Conservation (phyloP, 805 yeast species). For the Nakazawaea holstii region DNA sequence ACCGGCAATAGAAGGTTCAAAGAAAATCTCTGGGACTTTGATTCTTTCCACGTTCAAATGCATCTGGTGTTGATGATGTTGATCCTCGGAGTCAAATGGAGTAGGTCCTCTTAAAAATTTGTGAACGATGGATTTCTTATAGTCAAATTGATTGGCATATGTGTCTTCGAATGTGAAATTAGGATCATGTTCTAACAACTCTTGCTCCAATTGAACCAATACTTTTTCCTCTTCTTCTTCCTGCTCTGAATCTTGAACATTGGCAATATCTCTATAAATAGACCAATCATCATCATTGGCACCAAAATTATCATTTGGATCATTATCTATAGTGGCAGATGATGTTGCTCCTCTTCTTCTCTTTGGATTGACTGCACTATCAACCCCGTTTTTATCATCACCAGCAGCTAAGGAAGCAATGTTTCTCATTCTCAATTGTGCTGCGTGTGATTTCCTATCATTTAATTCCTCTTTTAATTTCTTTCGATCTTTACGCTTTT, state of each 20-base stretch:
- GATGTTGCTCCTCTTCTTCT: constrained; percentile 35
- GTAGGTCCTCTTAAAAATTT: constrained; percentile 87
- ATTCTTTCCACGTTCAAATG: constrained; percentile 89
- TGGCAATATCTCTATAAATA: constrained; percentile 77
- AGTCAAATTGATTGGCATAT: constrained; percentile 73
- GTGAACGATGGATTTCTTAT: constrained; percentile 77
- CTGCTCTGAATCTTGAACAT: constrained; percentile 70
- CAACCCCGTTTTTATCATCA: constrained; percentile 28
- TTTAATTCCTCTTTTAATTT: constrained; percentile 72
- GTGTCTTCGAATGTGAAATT: constrained; percentile 83
- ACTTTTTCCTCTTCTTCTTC: constrained; percentile 68
- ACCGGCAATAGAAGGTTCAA: constrained; percentile 93
- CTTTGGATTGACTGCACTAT: constrained; percentile 21
- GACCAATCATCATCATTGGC: constrained; percentile 96
- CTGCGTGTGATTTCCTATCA: constrained; percentile 86
- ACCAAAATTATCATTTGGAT: constrained; percentile 91
- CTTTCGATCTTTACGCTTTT: constrained; percentile 57
- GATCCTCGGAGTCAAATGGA: constrained; percentile 73
- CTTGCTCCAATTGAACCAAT: constrained; percentile 62
- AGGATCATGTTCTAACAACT: constrained; percentile 78
- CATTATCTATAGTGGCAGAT: constrained; percentile 74
- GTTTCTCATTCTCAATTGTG: constrained; percentile 88
- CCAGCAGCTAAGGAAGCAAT: constrained; percentile 84
- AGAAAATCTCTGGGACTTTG: constrained; percentile 84
- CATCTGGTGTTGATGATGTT: constrained; percentile 85